Conservation (phyloP, 257 asterid species). For the Cruciata laevipes region DNA sequence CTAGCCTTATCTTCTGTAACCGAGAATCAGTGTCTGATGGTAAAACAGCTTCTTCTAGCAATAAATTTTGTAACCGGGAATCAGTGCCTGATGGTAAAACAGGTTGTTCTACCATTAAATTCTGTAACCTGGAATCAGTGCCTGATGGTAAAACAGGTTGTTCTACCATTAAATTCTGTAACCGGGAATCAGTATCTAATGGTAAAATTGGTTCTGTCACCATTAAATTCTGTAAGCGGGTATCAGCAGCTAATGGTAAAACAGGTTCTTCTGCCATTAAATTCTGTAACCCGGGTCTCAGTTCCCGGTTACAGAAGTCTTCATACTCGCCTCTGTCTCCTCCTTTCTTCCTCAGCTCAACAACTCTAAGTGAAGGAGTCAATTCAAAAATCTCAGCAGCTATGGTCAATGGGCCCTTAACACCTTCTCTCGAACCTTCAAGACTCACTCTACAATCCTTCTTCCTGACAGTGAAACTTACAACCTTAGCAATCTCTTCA, state of each 20-base stretch:
- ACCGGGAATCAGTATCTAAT: constrained; percentile 60
- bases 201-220: constrained; percentile 36
- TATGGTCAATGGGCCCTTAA: constrained; percentile 84
- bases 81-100: constrained; percentile 58
- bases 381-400: constrained; percentile 89
- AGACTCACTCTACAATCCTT: constrained; percentile 80
- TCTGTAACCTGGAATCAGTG: constrained; percentile 64
- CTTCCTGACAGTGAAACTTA: constrained; percentile 81
- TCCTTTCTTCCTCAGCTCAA: constrained; percentile 84
- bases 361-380: constrained; percentile 78
- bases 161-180: constrained; percentile 45
- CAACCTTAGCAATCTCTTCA: constrained; percentile 88
- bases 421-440: constrained; percentile 80
- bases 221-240: constrained; percentile 59
- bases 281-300: constrained; percentile 67
- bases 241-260: constrained; percentile 57
- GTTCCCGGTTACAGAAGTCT: constrained; percentile 61
- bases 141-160: constrained; percentile 46
- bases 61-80: neutral
- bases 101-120: constrained; percentile 30
- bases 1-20: too few relatives aligned
- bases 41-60: too few relatives aligned
- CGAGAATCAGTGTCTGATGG: too few relatives aligned
- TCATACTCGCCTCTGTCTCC: constrained; percentile 71
- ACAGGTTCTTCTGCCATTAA: constrained; percentile 29